Evolutionary conservation across 2,329 filamentous ascomycete species (phyloP).

Genomic region (Hypocreales sp.): DNA sequence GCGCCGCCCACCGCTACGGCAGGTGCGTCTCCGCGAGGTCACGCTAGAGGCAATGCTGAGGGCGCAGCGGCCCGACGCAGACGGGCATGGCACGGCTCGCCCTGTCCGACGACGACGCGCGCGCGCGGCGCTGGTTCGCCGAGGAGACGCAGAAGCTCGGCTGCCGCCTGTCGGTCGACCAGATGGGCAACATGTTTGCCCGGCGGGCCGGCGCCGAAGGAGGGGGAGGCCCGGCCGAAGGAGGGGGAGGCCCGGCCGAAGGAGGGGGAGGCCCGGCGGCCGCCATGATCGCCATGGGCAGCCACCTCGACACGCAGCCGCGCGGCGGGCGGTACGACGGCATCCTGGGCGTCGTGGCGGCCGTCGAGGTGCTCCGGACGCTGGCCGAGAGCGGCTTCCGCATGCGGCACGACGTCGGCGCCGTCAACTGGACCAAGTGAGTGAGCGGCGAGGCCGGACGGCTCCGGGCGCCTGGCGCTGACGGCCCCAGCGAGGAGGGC

Average conservation of each 20-base stretch:
- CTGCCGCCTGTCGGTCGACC: slow-evolving; percentile 52
- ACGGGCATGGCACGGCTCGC: slow-evolving; percentile 66
- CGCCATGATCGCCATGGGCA: slow-evolving; percentile 50
- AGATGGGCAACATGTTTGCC: slow-evolving; percentile 72
- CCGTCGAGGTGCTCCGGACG: slow-evolving; percentile 54
- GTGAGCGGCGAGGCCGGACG: too few species aligned
- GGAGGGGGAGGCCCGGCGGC: too few species aligned
- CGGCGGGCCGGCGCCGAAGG: slow-evolving; percentile 50
- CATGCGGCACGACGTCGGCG: slow-evolving; percentile 56
- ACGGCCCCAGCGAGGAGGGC: slow-evolving; percentile 68
- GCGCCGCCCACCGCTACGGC: slow-evolving; percentile 8
- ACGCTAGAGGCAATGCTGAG: too few species aligned
- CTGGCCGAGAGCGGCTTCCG: slow-evolving; percentile 52
- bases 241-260: too few species aligned
- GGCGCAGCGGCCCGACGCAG: slow-evolving; percentile 23
- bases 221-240: too few species aligned
- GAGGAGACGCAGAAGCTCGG: slow-evolving; percentile 45
- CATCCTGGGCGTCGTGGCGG: slow-evolving; percentile 58
- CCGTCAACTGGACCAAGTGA: slow-evolving; percentile 66
- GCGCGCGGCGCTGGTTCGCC: slow-evolving; percentile 62
- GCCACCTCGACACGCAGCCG: slow-evolving; percentile 52
- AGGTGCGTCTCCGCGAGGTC: too few species aligned
- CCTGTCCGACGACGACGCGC: slow-evolving; percentile 55
- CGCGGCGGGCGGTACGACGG: slow-evolving; percentile 59
- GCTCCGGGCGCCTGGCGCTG: too few species aligned